Conservation (phyloP, 345 rosid species). For the Bruguiera parviflora region DNA sequence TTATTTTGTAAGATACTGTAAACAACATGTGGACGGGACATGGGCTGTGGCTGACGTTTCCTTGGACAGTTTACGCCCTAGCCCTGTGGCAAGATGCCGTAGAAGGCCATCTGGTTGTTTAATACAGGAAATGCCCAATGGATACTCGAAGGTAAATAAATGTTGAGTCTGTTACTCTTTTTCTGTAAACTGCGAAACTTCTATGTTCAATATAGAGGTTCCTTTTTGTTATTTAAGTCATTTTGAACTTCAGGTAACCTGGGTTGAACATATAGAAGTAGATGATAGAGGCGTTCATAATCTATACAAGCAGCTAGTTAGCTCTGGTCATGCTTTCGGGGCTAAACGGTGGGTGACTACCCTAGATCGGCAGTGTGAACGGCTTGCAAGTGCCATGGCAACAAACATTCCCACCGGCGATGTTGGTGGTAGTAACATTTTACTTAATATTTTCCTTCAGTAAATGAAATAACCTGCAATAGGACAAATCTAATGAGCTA, state of each 20-base stretch:
- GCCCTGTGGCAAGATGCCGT: constrained; percentile 46
- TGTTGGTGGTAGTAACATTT: constrained; percentile 37
- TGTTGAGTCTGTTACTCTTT: not conserved
- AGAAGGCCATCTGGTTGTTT: constrained; percentile 90
- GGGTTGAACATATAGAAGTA: constrained; percentile 92
- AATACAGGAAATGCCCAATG: constrained; percentile 75
- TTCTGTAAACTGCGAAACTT: not conserved
- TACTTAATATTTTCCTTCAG: too few relatives aligned
- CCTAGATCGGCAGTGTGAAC: constrained; percentile 69
- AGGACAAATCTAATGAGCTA: not conserved
- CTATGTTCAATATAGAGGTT: not conserved
- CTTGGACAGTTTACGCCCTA: constrained; percentile 34
- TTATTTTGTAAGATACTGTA: constrained; percentile 71
- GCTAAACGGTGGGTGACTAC: constrained; percentile 91
- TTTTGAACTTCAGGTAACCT: constrained; percentile 51
- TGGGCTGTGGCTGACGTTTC: constrained; percentile 98
- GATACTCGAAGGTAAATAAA: constrained; percentile 63
- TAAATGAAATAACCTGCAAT: too few relatives aligned
- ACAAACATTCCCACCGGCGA: constrained; percentile 50
- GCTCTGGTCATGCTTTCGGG: constrained; percentile 70
- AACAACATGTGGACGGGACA: constrained; percentile 62
- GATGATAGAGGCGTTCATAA: constrained; percentile 66
- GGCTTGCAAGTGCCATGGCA: constrained; percentile 67
- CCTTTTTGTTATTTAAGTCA: not conserved
- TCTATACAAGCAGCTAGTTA: constrained; percentile 61